Percentiles rank a stretch among this genome's conserved stretches.
Conservation (phyloP, 1,284 basidiomycete genomes). For the Cutaneotrichosporon sp. region DNA sequence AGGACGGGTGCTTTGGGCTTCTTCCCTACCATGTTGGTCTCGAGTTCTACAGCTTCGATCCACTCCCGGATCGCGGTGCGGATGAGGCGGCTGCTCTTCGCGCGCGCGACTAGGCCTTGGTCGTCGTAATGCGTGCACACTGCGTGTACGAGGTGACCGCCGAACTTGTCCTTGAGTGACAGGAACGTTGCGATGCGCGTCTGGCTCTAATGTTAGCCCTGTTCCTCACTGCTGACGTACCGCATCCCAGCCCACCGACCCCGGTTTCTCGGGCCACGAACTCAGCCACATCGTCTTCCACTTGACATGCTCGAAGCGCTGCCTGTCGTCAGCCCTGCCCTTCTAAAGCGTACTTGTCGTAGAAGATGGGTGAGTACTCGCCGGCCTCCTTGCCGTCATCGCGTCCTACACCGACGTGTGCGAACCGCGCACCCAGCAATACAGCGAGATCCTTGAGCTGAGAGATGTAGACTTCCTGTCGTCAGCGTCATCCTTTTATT, state of each 20-base stretch:
- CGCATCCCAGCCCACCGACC: slow-evolving; percentile 51
- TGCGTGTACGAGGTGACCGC: slow-evolving; percentile 38
- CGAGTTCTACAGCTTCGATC: slow-evolving; percentile 31
- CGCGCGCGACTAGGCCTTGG: slow-evolving; percentile 38
- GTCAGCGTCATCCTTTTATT: background rate
- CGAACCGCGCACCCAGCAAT: slow-evolving; percentile 59
- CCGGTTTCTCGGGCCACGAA: slow-evolving; percentile 38
- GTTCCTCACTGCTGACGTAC: slow-evolving; percentile 31
- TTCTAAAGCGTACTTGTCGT: slow-evolving; percentile 55
- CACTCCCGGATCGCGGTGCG: slow-evolving; percentile 36
- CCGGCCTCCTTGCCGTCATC: slow-evolving; percentile 62
- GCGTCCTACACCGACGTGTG: slow-evolving; percentile 64
- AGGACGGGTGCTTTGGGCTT: slow-evolving; percentile 31
- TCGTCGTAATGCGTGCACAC: slow-evolving; percentile 52
- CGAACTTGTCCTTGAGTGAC: slow-evolving; percentile 29
- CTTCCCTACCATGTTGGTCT: background rate
- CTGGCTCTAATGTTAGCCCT: slow-evolving; percentile 30
- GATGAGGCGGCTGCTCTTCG: slow-evolving; percentile 43
- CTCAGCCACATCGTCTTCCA: slow-evolving; percentile 50
- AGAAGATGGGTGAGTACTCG: slow-evolving; percentile 68
- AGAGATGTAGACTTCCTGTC: slow-evolving; percentile 60
- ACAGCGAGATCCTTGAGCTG: slow-evolving; percentile 63
- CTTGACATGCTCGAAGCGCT: slow-evolving; percentile 17
- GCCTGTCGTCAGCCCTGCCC: slow-evolving; percentile 7
- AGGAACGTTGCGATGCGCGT: slow-evolving; percentile 49